Percentiles rank a stretch among this genome's conserved stretches.
Evolutionary conservation across 441 rosid genomes (phyloP).

Genomic region (Croton laevigatus): DNA sequence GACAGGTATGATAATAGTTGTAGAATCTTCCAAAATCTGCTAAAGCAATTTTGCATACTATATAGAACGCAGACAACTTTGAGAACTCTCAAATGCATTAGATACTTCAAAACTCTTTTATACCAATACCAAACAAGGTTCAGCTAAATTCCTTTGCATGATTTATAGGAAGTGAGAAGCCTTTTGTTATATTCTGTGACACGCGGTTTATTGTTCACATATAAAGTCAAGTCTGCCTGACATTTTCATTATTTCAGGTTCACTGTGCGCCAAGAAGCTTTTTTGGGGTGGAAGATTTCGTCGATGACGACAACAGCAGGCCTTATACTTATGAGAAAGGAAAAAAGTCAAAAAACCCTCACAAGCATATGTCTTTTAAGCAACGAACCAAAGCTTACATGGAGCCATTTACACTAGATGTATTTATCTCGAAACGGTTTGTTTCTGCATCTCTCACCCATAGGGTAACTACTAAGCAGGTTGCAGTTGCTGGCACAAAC

Average conservation of each 20-base stretch:
- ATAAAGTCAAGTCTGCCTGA: neutral
- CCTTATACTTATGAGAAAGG: constrained; percentile 83
- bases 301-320: constrained; percentile 79
- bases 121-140: too few relatives aligned
- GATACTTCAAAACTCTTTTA: too few relatives aligned
- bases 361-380: constrained; percentile 77
- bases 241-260: constrained; percentile 35
- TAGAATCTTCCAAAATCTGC: neutral
- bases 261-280: constrained; percentile 72
- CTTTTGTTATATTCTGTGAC: neutral
- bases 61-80: neutral
- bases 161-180: neutral
- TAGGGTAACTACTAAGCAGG: constrained; percentile 80
- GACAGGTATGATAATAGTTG: constrained; percentile 38
- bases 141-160: too few relatives aligned
- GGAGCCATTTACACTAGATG: constrained; percentile 91
- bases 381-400: constrained; percentile 75
- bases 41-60: neutral
- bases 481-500: constrained; percentile 90
- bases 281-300: constrained; percentile 90
- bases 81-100: too few relatives aligned
- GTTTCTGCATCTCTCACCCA: constrained; percentile 90
- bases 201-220: neutral
- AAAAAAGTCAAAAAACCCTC: constrained; percentile 70
- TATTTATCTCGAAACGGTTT: constrained; percentile 83